Percentiles rank a stretch among this genome's conserved stretches.
Conservation (phyloP, 768 basidiomycete genomes). For the Lanmaoa pseudosensibilis region DNA sequence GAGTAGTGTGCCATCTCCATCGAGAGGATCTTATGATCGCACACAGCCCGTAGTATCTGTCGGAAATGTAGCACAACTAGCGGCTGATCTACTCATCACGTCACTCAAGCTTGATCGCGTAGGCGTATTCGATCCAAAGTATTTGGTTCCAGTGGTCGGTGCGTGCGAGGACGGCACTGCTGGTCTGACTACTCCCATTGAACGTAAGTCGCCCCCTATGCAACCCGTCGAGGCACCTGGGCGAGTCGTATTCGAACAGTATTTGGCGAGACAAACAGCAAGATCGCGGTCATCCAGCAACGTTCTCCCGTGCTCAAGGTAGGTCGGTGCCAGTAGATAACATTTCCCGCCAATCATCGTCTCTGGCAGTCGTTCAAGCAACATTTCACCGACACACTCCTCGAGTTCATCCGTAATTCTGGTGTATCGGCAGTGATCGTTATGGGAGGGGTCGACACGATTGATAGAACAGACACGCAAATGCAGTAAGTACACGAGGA, state of each 20-base stretch:
- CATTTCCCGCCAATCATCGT: neutral
- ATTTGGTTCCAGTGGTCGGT: slow-evolving; percentile 71
- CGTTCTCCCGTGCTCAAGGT: slow-evolving; percentile 80
- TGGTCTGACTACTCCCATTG: slow-evolving; percentile 72
- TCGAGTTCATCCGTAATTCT: slow-evolving; percentile 54
- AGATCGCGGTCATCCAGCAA: slow-evolving; percentile 71
- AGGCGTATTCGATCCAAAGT: slow-evolving; percentile 61
- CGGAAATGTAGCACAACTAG: slow-evolving; percentile 80
- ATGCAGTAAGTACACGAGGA: slow-evolving; percentile 57
- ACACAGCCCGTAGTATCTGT: slow-evolving; percentile 71
- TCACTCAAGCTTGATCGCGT: slow-evolving; percentile 60
- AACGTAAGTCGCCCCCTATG: slow-evolving; percentile 50
- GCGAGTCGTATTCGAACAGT: slow-evolving; percentile 42
- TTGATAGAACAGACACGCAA: slow-evolving; percentile 72
- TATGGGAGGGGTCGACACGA: slow-evolving; percentile 72
- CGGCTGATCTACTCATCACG: slow-evolving; percentile 70
- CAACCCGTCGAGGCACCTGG: neutral
- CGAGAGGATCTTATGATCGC: slow-evolving; percentile 4
- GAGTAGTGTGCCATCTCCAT: slow-evolving; percentile 2
- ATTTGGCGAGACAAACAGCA: slow-evolving; percentile 51
- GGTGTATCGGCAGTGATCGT: slow-evolving; percentile 57
- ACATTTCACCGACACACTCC: slow-evolving; percentile 57
- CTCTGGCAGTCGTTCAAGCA: slow-evolving; percentile 61
- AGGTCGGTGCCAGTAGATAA: slow-evolving; percentile 7
- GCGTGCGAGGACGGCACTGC: slow-evolving; percentile 59